These are phyloP conservation scores for Barnettozyma botsteinii DNA, from an alignment of 805 yeast genomes.

Conservation along the genomic window DNA sequence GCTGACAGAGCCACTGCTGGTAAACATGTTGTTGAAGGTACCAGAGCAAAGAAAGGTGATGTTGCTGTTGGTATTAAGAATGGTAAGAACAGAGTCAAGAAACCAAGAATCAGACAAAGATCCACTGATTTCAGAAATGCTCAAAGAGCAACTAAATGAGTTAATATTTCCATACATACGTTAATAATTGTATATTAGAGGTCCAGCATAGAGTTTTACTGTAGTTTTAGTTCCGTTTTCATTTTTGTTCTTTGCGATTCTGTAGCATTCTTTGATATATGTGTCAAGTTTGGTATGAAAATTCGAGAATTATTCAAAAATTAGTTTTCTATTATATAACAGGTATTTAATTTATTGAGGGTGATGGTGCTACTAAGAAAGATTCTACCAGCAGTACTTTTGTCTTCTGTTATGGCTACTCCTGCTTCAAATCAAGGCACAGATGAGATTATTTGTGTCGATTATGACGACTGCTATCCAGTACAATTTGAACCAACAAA, in stretches of 20 bases:
- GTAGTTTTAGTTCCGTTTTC: too few relatives aligned
- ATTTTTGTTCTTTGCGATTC: background rate
- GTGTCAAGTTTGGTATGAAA: background rate
- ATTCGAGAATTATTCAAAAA: background rate
- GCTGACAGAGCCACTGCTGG: conserved; percentile 74
- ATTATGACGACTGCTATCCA: conserved; percentile 56
- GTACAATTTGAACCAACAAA: conserved; percentile 52
- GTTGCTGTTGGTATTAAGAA: conserved; percentile 55
- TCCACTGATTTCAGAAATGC: conserved; percentile 36
- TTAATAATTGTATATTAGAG: background rate
- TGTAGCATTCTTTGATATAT: background rate
- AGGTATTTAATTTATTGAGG: too few relatives aligned
- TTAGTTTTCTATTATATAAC: too few relatives aligned
- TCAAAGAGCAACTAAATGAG: conserved; percentile 5
- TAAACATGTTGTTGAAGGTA: conserved; percentile 57
- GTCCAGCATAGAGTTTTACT: background rate
- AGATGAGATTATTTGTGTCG: conserved; percentile 34
- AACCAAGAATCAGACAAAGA: conserved; percentile 42
- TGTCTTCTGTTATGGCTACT: conserved; percentile 1
- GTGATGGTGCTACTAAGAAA: background rate
- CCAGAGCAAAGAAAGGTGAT: conserved; percentile 68
- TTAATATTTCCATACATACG: background rate
- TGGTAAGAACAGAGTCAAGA: conserved; percentile 42
- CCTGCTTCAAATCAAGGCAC: conserved; percentile 10
- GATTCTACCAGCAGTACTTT: background rate